Conservation (phyloP, 345 rosid species). For the Rubroshorea leprosula region DNA sequence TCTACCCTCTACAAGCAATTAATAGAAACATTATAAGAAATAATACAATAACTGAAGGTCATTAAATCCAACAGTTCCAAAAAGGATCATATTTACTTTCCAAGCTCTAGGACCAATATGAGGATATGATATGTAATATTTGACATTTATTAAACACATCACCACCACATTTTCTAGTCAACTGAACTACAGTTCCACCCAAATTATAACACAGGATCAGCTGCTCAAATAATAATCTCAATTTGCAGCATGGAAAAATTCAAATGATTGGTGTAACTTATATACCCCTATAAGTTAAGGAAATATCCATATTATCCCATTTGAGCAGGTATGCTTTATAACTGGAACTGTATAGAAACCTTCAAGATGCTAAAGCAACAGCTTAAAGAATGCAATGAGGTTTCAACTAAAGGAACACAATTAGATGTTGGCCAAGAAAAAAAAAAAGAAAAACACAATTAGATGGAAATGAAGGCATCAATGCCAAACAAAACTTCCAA, state of each 20-base stretch:
- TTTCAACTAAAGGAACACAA: not conserved
- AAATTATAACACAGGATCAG: not conserved
- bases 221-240: not conserved
- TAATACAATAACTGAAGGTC: not conserved
- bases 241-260: not conserved
- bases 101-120: not conserved
- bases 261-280: too few relatives aligned
- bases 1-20: slow-evolving; percentile 74
- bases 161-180: not conserved
- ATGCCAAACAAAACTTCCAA: not conserved
- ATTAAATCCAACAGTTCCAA: not conserved
- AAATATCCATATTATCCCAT: too few relatives aligned
- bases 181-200: not conserved
- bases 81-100: not conserved
- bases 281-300: too few relatives aligned
- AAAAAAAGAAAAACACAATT: too few relatives aligned
- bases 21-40: not conserved
- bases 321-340: too few relatives aligned
- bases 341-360: not conserved
- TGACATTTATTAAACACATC: not conserved
- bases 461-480: not conserved
- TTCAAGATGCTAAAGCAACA: not conserved
- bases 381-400: not conserved
- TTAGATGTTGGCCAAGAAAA: too few relatives aligned
- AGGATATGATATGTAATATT: too few relatives aligned